Evolutionary conservation across 129 eudicot species (phyloP).

Genomic region (Chrysanthemum seticuspe): DNA sequence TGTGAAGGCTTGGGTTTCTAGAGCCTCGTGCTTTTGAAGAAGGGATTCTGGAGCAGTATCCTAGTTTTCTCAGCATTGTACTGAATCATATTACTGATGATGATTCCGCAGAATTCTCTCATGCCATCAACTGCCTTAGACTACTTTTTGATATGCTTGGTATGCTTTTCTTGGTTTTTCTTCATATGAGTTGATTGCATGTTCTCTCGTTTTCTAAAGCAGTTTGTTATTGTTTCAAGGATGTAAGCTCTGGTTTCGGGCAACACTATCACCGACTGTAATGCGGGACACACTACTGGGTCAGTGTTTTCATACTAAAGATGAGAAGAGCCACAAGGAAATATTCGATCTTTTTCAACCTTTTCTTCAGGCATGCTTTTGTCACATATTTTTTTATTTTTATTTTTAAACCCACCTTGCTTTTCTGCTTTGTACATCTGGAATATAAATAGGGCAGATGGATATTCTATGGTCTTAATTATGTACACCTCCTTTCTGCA

Average conservation of each 20-base stretch:
- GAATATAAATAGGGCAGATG: constrained; percentile 1
- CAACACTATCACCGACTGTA: constrained; percentile 86
- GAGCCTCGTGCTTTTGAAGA: constrained; percentile 98
- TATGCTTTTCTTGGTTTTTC: constrained; percentile 31
- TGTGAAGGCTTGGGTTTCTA: constrained; percentile 83
- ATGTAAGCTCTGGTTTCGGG: constrained; percentile 90
- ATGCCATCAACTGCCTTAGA: constrained; percentile 90
- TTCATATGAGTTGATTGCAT: neutral
- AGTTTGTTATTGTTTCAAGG: constrained; percentile 42
- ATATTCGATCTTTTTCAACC: constrained; percentile 94
- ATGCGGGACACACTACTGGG: constrained; percentile 89
- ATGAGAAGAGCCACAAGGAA: constrained; percentile 95
- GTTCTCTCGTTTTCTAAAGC: constrained; percentile 5
- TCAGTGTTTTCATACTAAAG: constrained; percentile 93
- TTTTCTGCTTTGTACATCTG: constrained; percentile 4
- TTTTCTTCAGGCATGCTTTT: constrained; percentile 72
- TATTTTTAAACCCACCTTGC: constrained; percentile 17
- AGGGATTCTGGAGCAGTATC: constrained; percentile 93
- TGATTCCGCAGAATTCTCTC: constrained; percentile 86
- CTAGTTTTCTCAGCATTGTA: constrained; percentile 78
- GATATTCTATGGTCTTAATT: constrained; percentile 12
- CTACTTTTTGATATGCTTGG: constrained; percentile 89
- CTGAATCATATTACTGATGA: constrained; percentile 90
- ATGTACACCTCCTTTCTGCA: constrained; percentile 29
- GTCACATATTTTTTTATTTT: constrained; percentile 13